These are phyloP conservation scores for Trypanosoma rangeli DNA, from an alignment of 208 protist genomes.

Conservation along the genomic window DNA sequence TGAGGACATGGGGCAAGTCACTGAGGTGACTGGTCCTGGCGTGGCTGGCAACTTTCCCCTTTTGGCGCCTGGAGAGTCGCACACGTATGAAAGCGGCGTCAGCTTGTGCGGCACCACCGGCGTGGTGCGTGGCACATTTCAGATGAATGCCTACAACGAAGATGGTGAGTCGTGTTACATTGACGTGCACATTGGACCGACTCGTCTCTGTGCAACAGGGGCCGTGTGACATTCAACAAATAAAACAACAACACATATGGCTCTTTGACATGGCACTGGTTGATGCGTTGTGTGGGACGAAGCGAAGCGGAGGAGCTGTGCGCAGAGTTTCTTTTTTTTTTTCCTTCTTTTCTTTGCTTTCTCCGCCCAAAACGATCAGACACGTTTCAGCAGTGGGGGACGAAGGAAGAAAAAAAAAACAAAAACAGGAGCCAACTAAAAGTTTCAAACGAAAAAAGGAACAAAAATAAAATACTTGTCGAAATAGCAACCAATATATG, in stretches of 20 bases:
- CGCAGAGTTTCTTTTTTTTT: constrained; percentile 19
- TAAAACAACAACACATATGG: constrained; percentile 3
- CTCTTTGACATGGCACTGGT: neutral
- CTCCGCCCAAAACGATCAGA: neutral
- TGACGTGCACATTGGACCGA: constrained; percentile 73
- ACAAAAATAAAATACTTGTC: neutral
- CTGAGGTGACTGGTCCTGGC: constrained; percentile 76
- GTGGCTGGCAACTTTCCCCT: constrained; percentile 74
- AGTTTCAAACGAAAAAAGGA: neutral
- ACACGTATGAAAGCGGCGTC: constrained; percentile 75
- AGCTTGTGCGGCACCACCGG: constrained; percentile 51
- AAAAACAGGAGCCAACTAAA: neutral
- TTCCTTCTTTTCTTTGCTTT: constrained; percentile 2
- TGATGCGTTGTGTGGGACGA: neutral
- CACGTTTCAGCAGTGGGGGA: too few relatives aligned
- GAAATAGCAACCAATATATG: neutral
- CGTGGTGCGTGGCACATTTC: constrained; percentile 81
- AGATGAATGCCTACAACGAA: constrained; percentile 80
- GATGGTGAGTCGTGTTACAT: constrained; percentile 62
- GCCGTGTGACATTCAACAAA: neutral
- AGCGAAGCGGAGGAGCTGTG: neutral
- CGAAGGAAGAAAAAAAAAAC: too few relatives aligned
- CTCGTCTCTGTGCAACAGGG: constrained; percentile 38
- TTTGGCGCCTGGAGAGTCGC: constrained; percentile 70
- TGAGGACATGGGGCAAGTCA: constrained; percentile 34